phyloP scores from a whole-genome alignment of 495 filamentous ascomycete species.

The Rostrohypoxylon terebratum region DNA sequence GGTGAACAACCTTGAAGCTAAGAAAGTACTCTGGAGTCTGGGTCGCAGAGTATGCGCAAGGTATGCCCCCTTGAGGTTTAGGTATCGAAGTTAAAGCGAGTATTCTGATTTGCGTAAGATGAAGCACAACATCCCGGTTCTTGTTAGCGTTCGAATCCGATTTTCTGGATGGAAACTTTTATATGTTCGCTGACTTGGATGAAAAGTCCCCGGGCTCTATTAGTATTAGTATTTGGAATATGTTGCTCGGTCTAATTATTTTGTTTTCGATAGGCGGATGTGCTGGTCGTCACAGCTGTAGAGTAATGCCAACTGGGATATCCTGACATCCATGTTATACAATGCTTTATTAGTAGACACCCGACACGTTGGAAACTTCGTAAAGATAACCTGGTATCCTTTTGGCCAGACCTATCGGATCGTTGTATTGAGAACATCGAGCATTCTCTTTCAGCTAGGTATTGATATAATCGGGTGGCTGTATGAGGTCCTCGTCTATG shows the following conservation, averaged over 20 bases:
- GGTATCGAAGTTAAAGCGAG: constrained; percentile 23
- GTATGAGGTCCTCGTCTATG: background rate
- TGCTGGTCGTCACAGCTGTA: background rate
- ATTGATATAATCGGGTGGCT: background rate
- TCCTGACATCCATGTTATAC: background rate
- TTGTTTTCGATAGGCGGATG: constrained; percentile 6
- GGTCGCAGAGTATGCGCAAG: constrained; percentile 23
- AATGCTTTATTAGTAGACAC: constrained; percentile 3
- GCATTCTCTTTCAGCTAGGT: background rate
- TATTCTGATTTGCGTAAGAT: constrained; percentile 16
- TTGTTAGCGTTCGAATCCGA: constrained; percentile 13
- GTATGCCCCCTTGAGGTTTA: constrained; percentile 24
- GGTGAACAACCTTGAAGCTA: constrained; percentile 20
- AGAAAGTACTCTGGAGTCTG: constrained; percentile 30
- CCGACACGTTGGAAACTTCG: constrained; percentile 10
- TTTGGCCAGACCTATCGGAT: constrained; percentile 25
- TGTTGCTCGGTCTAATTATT: constrained; percentile 15
- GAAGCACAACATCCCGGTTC: constrained; percentile 23
- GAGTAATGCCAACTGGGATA: constrained; percentile 2
- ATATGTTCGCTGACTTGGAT: constrained; percentile 2
- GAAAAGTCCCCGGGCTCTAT: background rate
- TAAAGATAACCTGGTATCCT: constrained; percentile 4
- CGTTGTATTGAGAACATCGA: background rate
- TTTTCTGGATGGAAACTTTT: background rate
- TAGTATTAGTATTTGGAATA: constrained; percentile 19